Base-by-base conservation (phyloP, 768 basidiomycete species). In the Tylopilus balloui region DNA sequence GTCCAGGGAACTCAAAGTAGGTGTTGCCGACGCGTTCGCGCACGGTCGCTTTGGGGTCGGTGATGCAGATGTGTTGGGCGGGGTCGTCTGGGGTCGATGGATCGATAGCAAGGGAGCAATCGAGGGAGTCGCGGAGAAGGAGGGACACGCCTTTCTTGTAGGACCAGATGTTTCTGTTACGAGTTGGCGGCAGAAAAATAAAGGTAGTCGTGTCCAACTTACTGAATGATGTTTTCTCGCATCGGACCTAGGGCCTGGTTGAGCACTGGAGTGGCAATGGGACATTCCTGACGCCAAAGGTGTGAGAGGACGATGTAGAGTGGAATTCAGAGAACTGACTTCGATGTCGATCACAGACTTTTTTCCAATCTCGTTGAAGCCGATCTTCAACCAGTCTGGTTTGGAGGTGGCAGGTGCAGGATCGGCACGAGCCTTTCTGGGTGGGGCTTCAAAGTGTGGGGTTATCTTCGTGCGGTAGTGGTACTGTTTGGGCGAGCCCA, bases 381-480 rank as follows among this genome's bases (percentile, higher is more conserved):
- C 94, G 35, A 97, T 94, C 36, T 83, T 80, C 20, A 92, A 67
- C 81, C 90, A 90, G 37, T 78, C 73, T 12, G 85, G 81, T 51
- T 74, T 76, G 13, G 51, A 45, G n/a, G 42, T 32, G 9, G 27
- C 6, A 9, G 51, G 13, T 4, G 29, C 9, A 10, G 43, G 41
- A 12, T 48, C 43, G 1, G 13, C 44, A n/a, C 61, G 56, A 32
- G 65, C 60, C 41, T 63, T 70, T 47, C 75, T 81, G 1, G 80
- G 78, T 0, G 92, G 84, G 0, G 83, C 78, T 20, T 93, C 89
- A 53, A 98, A 98, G 65, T 99, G 96, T 0, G 96, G 96, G 0
- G 96, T 97, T 45, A 99, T 84, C 71, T 99, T 99, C 2, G 96
- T 99, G 27, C 95, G 82, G 65, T 99, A 99, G 44, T 77, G 80